Evolutionary conservation across 805 yeast species (phyloP).

Genomic region (Pachysolen tannophilus): DNA sequence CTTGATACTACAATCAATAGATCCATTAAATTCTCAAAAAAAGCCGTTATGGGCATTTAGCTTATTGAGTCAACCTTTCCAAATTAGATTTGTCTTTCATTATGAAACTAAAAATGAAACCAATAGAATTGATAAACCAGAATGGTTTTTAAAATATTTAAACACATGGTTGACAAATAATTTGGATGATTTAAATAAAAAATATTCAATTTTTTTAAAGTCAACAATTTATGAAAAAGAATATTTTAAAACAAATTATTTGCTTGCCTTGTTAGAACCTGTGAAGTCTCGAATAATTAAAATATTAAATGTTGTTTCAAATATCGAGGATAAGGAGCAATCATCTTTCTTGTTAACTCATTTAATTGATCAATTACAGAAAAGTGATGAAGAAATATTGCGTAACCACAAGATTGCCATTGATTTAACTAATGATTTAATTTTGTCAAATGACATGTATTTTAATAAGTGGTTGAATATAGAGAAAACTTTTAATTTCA

Average conservation of each 20-base stretch:
- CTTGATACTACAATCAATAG: slow-evolving; percentile 24
- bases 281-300: slow-evolving; percentile 33
- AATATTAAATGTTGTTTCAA: slow-evolving; percentile 17
- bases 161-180: slow-evolving; percentile 30
- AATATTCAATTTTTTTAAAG: slow-evolving; percentile 21
- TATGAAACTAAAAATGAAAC: slow-evolving; percentile 52
- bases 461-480: slow-evolving; percentile 44
- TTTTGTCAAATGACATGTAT: slow-evolving; percentile 17
- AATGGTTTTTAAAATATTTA: slow-evolving; percentile 54
- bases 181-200: slow-evolving; percentile 19
- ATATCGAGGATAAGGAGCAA: slow-evolving; percentile 29
- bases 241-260: slow-evolving; percentile 26
- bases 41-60: slow-evolving; percentile 43
- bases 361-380: slow-evolving; percentile 46
- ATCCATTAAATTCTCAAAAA: slow-evolving; percentile 22
- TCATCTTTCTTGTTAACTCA: slow-evolving; percentile 33
- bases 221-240: slow-evolving; percentile 11
- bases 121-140: slow-evolving; percentile 60
- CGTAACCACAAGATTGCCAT: slow-evolving; percentile 28
- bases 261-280: slow-evolving; percentile 39
- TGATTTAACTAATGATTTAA: slow-evolving; percentile 20
- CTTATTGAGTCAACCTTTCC: slow-evolving; percentile 35
- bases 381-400: slow-evolving; percentile 46
- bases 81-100: slow-evolving; percentile 49
- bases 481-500: slow-evolving; percentile 43